These are phyloP conservation scores for Pseudocercospora vitis DNA, from an alignment of 2,329 filamentous ascomycete species.

Conservation along the genomic window DNA sequence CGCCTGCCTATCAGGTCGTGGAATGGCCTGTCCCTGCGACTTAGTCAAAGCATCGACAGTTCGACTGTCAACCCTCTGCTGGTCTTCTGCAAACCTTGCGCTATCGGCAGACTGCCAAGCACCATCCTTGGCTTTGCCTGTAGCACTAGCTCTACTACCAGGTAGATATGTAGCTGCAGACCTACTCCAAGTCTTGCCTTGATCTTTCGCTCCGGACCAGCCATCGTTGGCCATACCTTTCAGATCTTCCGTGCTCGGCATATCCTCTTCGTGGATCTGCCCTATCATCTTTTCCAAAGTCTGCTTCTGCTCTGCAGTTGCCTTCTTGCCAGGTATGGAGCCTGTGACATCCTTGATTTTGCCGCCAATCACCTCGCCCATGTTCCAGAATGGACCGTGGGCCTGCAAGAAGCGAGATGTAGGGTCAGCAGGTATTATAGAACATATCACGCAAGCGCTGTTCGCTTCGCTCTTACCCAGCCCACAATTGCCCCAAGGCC, in stretches of 20 bases:
- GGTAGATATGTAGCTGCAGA: constrained; percentile 19
- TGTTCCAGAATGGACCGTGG: constrained; percentile 35
- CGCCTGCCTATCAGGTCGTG: constrained; percentile 1
- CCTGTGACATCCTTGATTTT: constrained; percentile 33
- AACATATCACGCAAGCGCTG: no score
- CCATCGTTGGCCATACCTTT: constrained; percentile 20
- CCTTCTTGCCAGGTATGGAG: constrained; percentile 33
- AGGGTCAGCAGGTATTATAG: no score
- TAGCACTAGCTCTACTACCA: constrained; percentile 7
- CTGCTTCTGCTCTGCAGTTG: constrained; percentile 36
- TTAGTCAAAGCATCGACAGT: constrained; percentile 15
- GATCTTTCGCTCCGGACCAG: constrained; percentile 11
- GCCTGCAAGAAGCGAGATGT: no score
- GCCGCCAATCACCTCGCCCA: constrained; percentile 29
- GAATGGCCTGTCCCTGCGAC: constrained; percentile 7
- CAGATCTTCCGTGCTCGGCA: constrained; percentile 26
- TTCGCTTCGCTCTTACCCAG: no score
- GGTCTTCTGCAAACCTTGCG: constrained; percentile 11
- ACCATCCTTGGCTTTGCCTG: constrained; percentile 11
- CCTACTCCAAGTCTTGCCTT: constrained; percentile 15
- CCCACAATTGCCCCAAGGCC: constrained; percentile 29
- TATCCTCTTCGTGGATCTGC: constrained; percentile 32
- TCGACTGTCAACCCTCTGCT: constrained; percentile 9
- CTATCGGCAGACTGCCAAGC: constrained; percentile 13
- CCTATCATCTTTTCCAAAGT: constrained; percentile 37